A percentile compares a stretch with the other conserved stretches of the same genome.
Conservation (phyloP, 2,329 filamentous ascomycete species). For the Coleophoma crateriformis region DNA sequence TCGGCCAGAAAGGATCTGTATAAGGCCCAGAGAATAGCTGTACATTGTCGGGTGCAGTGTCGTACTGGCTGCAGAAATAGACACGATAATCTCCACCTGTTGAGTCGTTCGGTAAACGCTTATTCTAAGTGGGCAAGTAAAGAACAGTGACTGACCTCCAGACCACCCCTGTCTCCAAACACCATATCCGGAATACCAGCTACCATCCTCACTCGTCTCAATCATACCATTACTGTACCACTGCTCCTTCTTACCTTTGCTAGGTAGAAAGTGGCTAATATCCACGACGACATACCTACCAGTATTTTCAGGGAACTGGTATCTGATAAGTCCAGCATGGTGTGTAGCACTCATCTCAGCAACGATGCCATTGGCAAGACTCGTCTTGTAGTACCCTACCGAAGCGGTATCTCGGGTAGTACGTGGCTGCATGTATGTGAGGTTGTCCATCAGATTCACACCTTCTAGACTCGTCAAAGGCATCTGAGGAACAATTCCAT, state of each 20-base stretch:
- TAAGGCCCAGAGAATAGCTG: constrained; percentile 38
- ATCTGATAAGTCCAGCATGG: constrained; percentile 46
- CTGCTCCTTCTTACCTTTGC: constrained; percentile 32
- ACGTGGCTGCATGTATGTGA: constrained; percentile 39
- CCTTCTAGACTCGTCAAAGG: constrained; percentile 35
- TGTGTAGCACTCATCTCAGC: constrained; percentile 42
- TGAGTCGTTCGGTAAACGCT: constrained; percentile 41
- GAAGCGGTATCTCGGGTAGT: constrained; percentile 32
- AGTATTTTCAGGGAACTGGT: constrained; percentile 34
- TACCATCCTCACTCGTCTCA: constrained; percentile 29
- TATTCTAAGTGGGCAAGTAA: neutral
- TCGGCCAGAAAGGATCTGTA: constrained; percentile 35
- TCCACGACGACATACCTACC: constrained; percentile 37
- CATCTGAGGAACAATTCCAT: constrained; percentile 47
- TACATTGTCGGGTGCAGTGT: constrained; percentile 31
- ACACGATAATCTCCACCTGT: constrained; percentile 53
- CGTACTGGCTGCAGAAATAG: constrained; percentile 57
- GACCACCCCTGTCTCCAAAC: constrained; percentile 41
- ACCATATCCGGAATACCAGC: constrained; percentile 39
- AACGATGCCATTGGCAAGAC: constrained; percentile 40
- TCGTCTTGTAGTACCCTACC: constrained; percentile 48
- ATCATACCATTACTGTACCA: constrained; percentile 36
- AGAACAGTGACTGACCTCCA: constrained; percentile 21
- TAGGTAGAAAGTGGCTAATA: constrained; percentile 40
- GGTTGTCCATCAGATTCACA: constrained; percentile 41